Evolutionary conservation across 768 basidiomycete species (phyloP).

Genomic region (Kwoniella dendrophila): DNA sequence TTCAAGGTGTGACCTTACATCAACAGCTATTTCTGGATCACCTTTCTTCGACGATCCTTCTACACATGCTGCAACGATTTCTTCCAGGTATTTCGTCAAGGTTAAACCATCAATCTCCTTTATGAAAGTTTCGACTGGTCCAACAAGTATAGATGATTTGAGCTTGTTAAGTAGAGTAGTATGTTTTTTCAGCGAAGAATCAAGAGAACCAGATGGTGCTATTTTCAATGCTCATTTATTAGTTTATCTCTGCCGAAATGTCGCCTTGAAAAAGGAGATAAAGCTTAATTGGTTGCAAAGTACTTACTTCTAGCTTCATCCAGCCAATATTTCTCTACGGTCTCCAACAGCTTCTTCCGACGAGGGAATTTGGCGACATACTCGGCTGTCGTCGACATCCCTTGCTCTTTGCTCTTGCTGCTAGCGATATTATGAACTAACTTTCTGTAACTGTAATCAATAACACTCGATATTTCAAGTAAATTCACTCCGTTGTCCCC

Average conservation of each 20-base stretch:
- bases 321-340: constrained; percentile 49
- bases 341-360: constrained; percentile 40
- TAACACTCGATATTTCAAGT: not conserved
- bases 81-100: constrained; percentile 93
- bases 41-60: constrained; percentile 86
- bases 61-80: constrained; percentile 80
- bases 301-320: constrained; percentile 50
- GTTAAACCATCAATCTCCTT: constrained; percentile 90
- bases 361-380: constrained; percentile 50
- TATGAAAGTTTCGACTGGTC: constrained; percentile 70
- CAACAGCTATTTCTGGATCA: constrained; percentile 88
- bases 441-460: too few relatives aligned
- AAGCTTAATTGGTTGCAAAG: not conserved
- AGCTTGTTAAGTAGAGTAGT: constrained; percentile 94
- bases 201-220: constrained; percentile 73
- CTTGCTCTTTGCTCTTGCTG: not conserved
- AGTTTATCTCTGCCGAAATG: not conserved
- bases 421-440: too few relatives aligned
- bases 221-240: not conserved
- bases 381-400: constrained; percentile 52
- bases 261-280: not conserved
- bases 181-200: constrained; percentile 94
- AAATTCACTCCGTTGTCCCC: not conserved
- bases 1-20: constrained; percentile 62
- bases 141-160: constrained; percentile 69